Conservation (phyloP, 768 basidiomycete genomes). For the Tulasnella sp. region DNA sequence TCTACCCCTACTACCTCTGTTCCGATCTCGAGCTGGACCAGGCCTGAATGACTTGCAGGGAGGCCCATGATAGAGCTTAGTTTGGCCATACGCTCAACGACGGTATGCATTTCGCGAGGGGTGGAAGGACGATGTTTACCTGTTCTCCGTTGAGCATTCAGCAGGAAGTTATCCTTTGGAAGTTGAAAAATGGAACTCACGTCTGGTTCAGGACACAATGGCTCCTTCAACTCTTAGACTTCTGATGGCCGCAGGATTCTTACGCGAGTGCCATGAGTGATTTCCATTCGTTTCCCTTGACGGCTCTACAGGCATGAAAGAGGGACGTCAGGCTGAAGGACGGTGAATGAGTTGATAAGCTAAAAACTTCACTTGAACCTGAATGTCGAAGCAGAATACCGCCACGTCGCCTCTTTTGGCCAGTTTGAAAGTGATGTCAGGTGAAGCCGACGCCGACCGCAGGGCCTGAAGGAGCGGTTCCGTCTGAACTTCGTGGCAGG, state of each 20-base stretch:
- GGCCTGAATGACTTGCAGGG: constrained; percentile 59
- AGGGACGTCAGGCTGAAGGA: neutral
- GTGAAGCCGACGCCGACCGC: constrained; percentile 42
- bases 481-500: constrained; percentile 57
- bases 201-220: constrained; percentile 78
- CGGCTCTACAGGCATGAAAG: constrained; percentile 38
- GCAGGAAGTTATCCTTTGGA: neutral
- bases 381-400: constrained; percentile 68
- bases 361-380: constrained; percentile 28
- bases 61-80: constrained; percentile 64
- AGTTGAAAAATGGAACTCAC: constrained; percentile 33
- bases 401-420: constrained; percentile 81
- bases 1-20: constrained; percentile 69
- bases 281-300: constrained; percentile 53
- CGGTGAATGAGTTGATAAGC: constrained; percentile 38
- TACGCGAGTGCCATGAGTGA: constrained; percentile 74
- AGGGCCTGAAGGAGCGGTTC: constrained; percentile 71
- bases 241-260: constrained; percentile 72
- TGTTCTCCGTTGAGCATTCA: constrained; percentile 29
- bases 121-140: constrained; percentile 72
- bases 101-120: constrained; percentile 68
- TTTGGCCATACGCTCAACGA: constrained; percentile 63
- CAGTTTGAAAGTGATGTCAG: constrained; percentile 69
- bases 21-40: constrained; percentile 46
- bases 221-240: constrained; percentile 63